Base-by-base conservation (phyloP, 192 early-diverging fungal genomes). In the Piromyces finnis region DNA sequence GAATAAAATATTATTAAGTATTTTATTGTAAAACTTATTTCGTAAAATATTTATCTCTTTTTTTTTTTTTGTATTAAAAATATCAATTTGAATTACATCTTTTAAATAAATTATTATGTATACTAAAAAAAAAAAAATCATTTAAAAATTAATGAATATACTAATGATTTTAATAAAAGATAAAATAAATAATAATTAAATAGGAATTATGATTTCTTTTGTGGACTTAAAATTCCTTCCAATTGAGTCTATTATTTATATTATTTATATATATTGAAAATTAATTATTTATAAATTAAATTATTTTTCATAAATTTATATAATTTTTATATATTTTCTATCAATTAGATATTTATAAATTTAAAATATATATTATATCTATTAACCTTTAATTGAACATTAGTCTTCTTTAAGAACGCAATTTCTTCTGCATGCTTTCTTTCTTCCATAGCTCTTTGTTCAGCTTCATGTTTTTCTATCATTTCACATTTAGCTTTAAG, bases 351-450 rank as follows among this genome's bases (percentile, higher is more conserved):
- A 35, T 26, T 84, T 29, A 29, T 80, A 32, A 84, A 28, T 37
- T 79, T 5, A 29, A 79, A 26, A n/a, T n/a, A n/a, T n/a, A n/a
- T n/a, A n/a, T n/a, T n/a, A n/a, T n/a, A n/a, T n/a, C n/a, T n/a
- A n/a, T 32, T 79, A 81, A 90, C 89, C 89, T 90, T 91, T 78
- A 91, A 83, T 82, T 91, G 90, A 36, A 91, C 87, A 79, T 91
- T 91, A 18, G 90, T 91, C 84, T 91, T 91, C 78, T 91, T 91
- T 83, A 91, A 81, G 84, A 91, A 91, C 9, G 89, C 89, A 80
- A 91, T 88, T 83, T 91, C 90, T 83, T 91, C 90, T 27, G 90
- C 89, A 81, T 91, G 90, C 78, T 91, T 91, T 29, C 90, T 81
- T 83, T 91, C 90, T 81, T 91, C 90, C 89, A 90, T 91, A 12